Base-by-base conservation (phyloP, 371 early-diverging fungal genomes). In the Mucor saturninus region DNA sequence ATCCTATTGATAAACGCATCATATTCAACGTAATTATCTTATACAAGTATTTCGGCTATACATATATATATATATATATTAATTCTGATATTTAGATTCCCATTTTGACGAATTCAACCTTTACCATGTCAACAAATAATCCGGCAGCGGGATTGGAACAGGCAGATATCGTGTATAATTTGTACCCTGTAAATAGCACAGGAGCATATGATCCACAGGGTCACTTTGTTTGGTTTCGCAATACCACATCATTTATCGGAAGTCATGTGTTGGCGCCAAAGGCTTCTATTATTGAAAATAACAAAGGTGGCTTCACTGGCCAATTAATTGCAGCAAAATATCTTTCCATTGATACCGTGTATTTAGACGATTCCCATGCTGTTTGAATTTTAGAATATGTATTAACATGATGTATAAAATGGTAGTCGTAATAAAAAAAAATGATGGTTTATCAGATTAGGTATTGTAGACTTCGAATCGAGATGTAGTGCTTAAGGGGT, bases 131-230 rank as follows among this genome's bases (percentile, higher is more conserved):
- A 54, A 62, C 62, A 37, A 32, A 43, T 28, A 62, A 62, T 38
- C 62, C 62, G n/a, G 54, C 62, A 7, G 62, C 62, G n/a, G 62
- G 62, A 38, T 55, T 62, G 13, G 48, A 62, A 30, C 21, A 30
- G 30, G 62, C 62, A 15, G n/a, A 37, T 4, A 15, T 62, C 14
- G 9, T 62, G 4, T 62, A 48, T 29, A 62, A 62, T 39, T 29
- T 62, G 5, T 62, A 48, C 15, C 49, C 55, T 11, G 55, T 48
- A 0, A n/a, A 30, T 2, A n/a, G 0, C 21, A 45, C 26, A 1
- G 62, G 62, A 15, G 55, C 8, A n/a, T 62, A 54, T 62, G 62
- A 62, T 48, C 46, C 38, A 5, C 14, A 21, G 8, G 55, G 62
- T 8, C 54, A 37, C 11, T 7, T 54, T 48, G 55, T 62, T 28